A percentile compares a stretch with the other conserved stretches of the same genome.
Conservation (phyloP, 2,329 filamentous ascomycete species). For the Alternaria panax region DNA sequence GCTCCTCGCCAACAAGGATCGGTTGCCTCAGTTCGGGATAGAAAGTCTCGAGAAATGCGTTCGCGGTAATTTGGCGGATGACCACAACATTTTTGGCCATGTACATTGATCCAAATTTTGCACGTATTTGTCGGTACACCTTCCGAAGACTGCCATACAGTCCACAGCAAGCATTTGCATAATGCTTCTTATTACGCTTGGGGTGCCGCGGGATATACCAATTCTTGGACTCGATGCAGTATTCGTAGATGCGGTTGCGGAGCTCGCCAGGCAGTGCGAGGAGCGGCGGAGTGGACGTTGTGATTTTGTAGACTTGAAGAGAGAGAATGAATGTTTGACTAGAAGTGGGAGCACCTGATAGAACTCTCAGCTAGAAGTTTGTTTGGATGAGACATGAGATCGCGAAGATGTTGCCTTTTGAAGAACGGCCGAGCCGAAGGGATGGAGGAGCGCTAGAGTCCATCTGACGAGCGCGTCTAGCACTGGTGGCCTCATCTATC, state of each 20-base stretch:
- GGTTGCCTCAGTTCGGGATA: background rate
- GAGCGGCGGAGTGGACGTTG: background rate
- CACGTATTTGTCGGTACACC: background rate
- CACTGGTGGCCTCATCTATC: background rate
- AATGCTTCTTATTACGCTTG: background rate
- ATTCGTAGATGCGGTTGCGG: conserved; percentile 12
- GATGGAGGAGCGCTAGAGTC: background rate
- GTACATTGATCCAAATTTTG: background rate
- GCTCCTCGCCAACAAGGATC: background rate
- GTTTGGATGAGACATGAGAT: background rate
- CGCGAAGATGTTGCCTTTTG: background rate
- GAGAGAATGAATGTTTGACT: background rate
- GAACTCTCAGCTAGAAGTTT: too few relatives aligned
- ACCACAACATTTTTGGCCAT: background rate
- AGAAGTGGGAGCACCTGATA: too few relatives aligned
- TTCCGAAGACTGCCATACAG: background rate
- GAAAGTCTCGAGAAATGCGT: background rate
- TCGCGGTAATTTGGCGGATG: background rate
- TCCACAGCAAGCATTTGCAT: background rate
- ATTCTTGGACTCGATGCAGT: background rate
- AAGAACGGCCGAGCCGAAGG: background rate
- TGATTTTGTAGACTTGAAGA: background rate
- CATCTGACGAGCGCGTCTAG: background rate
- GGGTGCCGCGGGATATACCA: background rate
- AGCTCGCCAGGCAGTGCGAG: conserved; percentile 4